Conservation (phyloP, 2,329 filamentous ascomycete genomes). For the Thelonectria blattea region DNA sequence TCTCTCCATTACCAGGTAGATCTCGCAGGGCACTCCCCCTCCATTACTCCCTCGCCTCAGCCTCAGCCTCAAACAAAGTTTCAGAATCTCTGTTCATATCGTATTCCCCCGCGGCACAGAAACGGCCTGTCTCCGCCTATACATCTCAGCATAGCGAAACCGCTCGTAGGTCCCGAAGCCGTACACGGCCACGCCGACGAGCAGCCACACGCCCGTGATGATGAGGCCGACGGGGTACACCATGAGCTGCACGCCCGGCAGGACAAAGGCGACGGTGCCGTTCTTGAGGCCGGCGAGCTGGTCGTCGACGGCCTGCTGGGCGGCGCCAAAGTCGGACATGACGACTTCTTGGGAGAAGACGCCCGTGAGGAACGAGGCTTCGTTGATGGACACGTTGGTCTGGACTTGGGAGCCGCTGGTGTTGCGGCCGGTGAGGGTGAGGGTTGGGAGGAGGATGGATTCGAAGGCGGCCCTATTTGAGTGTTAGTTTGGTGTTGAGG, state of each 20-base stretch:
- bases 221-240: constrained; percentile 75
- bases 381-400: constrained; percentile 71
- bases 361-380: constrained; percentile 74
- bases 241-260: constrained; percentile 71
- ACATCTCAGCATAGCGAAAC: constrained; percentile 69
- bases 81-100: constrained; percentile 21
- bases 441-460: constrained; percentile 69
- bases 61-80: neutral
- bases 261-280: constrained; percentile 66
- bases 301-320: constrained; percentile 57
- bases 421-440: constrained; percentile 68
- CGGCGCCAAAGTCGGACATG: constrained; percentile 56
- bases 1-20: constrained; percentile 10
- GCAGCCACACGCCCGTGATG: constrained; percentile 67
- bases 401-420: constrained; percentile 57
- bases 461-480: constrained; percentile 61
- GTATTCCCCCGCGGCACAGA: constrained; percentile 19
- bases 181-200: constrained; percentile 62
- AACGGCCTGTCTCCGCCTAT: constrained; percentile 49
- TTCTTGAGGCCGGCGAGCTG: constrained; percentile 53
- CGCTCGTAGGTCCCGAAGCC: constrained; percentile 71
- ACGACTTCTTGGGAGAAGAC: constrained; percentile 67
- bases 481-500: constrained; percentile 5
- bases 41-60: neutral
- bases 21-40: constrained; percentile 9